A percentile compares a stretch with the other conserved stretches of the same genome.
These are phyloP conservation scores for Jamesozyma hellenica DNA, from an alignment of 805 yeast species.

Conservation along the genomic window DNA sequence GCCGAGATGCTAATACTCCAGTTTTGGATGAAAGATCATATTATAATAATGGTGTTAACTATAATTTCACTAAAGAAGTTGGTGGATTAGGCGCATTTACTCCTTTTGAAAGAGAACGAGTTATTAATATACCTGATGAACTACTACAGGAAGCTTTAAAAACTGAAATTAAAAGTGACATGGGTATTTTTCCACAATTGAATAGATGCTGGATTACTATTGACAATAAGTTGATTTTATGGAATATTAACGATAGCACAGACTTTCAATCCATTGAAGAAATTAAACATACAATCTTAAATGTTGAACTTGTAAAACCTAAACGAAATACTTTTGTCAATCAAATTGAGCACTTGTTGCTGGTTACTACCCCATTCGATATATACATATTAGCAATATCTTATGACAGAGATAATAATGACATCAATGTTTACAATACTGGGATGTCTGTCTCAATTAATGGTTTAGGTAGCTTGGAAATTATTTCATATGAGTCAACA, in stretches of 20 bases:
- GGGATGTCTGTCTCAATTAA: slow-evolving; percentile 70
- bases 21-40: slow-evolving; percentile 40
- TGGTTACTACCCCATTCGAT: slow-evolving; percentile 73
- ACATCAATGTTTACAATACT: slow-evolving; percentile 68
- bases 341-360: slow-evolving; percentile 57
- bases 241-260: slow-evolving; percentile 61
- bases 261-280: slow-evolving; percentile 79
- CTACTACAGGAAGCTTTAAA: slow-evolving; percentile 63
- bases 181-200: slow-evolving; percentile 78
- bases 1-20: slow-evolving; percentile 50
- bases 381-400: slow-evolving; percentile 70
- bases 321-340: slow-evolving; percentile 71
- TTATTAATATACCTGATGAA: slow-evolving; percentile 69
- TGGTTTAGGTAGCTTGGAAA: slow-evolving; percentile 61
- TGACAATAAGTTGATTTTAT: slow-evolving; percentile 71
- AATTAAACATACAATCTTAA: slow-evolving; percentile 62
- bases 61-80: slow-evolving; percentile 48
- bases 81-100: slow-evolving; percentile 43
- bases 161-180: slow-evolving; percentile 55
- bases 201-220: slow-evolving; percentile 77
- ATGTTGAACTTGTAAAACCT: slow-evolving; percentile 73
- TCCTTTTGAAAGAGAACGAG: slow-evolving; percentile 66
- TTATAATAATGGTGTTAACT: slow-evolving; percentile 51
- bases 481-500: slow-evolving; percentile 49
- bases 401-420: slow-evolving; percentile 33